These are phyloP conservation scores for Venturiaceae sp. DNA, from an alignment of 2,329 filamentous ascomycete species.

Conservation along the genomic window DNA sequence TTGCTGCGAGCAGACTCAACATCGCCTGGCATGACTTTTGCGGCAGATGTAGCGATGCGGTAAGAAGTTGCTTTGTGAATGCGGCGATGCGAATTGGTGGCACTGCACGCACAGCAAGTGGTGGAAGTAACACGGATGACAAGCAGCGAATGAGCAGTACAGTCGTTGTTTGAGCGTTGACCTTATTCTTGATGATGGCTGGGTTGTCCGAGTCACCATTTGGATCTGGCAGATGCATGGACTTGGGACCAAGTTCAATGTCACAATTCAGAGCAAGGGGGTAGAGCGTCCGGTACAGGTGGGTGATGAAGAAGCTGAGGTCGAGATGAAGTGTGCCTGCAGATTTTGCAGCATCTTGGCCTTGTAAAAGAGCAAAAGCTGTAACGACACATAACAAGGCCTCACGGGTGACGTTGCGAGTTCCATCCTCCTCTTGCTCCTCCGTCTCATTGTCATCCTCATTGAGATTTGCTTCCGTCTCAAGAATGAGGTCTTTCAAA, in stretches of 20 bases:
- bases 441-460: conserved; percentile 34
- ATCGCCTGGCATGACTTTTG: conserved; percentile 82
- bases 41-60: conserved; percentile 70
- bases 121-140: conserved; percentile 68
- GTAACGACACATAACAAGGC: conserved; percentile 90
- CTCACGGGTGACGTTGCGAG: conserved; percentile 73
- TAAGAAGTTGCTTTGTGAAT: conserved; percentile 87
- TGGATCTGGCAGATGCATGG: conserved; percentile 61
- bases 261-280: conserved; percentile 72
- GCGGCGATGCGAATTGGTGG: conserved; percentile 81
- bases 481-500: conserved; percentile 80
- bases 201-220: conserved; percentile 32
- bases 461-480: conserved; percentile 47
- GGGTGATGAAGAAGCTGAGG: conserved; percentile 87
- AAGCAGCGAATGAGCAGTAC: conserved; percentile 84
- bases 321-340: conserved; percentile 77
- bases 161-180: conserved; percentile 92
- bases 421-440: conserved; percentile 40
- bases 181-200: conserved; percentile 48
- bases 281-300: conserved; percentile 81
- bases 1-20: conserved; percentile 65
- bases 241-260: conserved; percentile 71
- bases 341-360: conserved; percentile 83
- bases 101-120: conserved; percentile 61
- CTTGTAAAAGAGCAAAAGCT: conserved; percentile 89